A percentile compares a stretch with the other conserved stretches of the same genome.
Evolutionary conservation across 2,329 filamentous ascomycete species (phyloP).

Genomic region (Arthrobotrys pseudoclavata): DNA sequence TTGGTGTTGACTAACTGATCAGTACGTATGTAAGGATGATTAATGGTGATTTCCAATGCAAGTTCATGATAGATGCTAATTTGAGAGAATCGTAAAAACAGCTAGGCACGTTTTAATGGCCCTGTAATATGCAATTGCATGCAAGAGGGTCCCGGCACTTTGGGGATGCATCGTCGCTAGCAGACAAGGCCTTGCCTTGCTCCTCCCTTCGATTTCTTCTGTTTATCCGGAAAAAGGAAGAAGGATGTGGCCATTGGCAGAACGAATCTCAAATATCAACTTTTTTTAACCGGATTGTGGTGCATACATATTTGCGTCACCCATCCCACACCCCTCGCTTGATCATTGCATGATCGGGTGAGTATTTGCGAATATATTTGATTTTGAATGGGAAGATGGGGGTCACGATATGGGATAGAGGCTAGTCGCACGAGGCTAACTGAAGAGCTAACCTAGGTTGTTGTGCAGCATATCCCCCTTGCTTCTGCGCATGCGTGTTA

Average conservation of each 20-base stretch:
- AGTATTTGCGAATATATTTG: neutral
- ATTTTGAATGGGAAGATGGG: conserved; percentile 8
- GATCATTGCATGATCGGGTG: conserved; percentile 13
- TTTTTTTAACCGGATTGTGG: conserved; percentile 12
- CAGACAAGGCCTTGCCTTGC: conserved; percentile 12
- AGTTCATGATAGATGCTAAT: conserved; percentile 4
- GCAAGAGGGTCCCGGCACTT: conserved; percentile 6
- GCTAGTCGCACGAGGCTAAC: no score
- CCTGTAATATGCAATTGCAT: neutral
- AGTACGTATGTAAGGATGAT: neutral
- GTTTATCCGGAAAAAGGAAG: conserved; percentile 9
- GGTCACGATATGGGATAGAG: conserved; percentile 31
- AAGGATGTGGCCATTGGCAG: neutral
- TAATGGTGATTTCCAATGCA: conserved; percentile 4
- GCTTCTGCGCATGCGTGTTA: neutral
- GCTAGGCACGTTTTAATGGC: neutral
- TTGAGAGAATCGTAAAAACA: neutral
- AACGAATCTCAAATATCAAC: neutral
- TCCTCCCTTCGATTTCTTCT: neutral
- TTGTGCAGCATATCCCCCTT: conserved; percentile 6
- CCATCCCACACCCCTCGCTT: conserved; percentile 13
- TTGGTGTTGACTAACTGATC: neutral
- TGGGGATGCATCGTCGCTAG: conserved; percentile 26
- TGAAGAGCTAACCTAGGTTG: neutral
- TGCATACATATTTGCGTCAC: neutral